phyloP scores from a whole-genome alignment of 495 filamentous ascomycete species.

The Penicillium bovifimosum region DNA sequence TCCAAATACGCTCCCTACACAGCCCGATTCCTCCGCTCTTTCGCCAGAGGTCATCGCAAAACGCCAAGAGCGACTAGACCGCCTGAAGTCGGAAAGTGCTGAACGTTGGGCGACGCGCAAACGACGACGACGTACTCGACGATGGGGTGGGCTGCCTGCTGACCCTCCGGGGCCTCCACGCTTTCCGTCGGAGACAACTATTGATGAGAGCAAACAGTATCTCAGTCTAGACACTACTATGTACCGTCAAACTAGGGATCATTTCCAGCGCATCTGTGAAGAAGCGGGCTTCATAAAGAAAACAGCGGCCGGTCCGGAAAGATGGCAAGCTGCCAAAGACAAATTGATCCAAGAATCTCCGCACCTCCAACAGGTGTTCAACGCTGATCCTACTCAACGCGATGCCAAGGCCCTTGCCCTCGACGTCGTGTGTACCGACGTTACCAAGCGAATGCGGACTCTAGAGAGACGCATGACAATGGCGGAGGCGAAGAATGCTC shows the following conservation, averaged over 20 bases:
- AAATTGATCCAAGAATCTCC: conserved; percentile 58
- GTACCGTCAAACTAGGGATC: conserved; percentile 58
- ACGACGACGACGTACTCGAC: conserved; percentile 64
- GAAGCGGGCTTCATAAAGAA: conserved; percentile 65
- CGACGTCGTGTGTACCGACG: conserved; percentile 75
- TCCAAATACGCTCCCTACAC: conserved; percentile 15
- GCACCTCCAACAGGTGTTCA: conserved; percentile 62
- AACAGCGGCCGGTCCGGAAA: conserved; percentile 62
- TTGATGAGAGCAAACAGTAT: conserved; percentile 70
- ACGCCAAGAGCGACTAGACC: conserved; percentile 50
- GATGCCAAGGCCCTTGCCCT: conserved; percentile 60
- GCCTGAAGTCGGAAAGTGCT: conserved; percentile 56
- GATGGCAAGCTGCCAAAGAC: conserved; percentile 68
- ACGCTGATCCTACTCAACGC: conserved; percentile 41
- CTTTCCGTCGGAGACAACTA: conserved; percentile 75
- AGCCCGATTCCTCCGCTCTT: conserved; percentile 33
- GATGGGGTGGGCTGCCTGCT: conserved; percentile 65
- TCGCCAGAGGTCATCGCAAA: conserved; percentile 50
- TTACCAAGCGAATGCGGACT: conserved; percentile 72
- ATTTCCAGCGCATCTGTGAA: conserved; percentile 66
- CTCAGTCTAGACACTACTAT: conserved; percentile 56
- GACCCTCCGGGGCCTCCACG: conserved; percentile 71
- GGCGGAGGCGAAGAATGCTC: conserved; percentile 64
- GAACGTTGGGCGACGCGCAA: conserved; percentile 62
- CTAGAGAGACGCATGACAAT: conserved; percentile 59